Base-by-base conservation (phyloP, 805 yeast species). In the Candida dajiaensis region DNA sequence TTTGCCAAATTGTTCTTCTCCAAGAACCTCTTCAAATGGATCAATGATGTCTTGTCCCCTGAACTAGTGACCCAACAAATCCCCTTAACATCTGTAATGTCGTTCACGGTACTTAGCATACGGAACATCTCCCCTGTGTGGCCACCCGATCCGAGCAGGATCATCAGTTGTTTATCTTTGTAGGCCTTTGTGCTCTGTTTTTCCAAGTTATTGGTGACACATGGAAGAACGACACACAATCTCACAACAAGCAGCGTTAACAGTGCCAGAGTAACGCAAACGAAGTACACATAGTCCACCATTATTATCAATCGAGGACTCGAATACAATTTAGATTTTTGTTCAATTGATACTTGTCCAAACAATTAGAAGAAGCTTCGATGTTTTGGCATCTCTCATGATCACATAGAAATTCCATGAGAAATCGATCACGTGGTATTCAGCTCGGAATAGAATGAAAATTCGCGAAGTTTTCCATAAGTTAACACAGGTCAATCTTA, bases 41-140 rank as follows among this genome's bases (percentile, higher is more conserved):
- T 40, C 5, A 72, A 57, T 1, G 85, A 79, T 1, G 81, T 59
- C 9, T 66, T 49, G 54, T 82, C 88, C 11, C 75, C 81, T 0
- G 77, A 67, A 1, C 81, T 72, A 5, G 69, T 63, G 15, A 71
- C 66, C 62, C 70, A 71, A 2, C 60, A 43, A 22, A 58, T 36
- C n/a, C 50, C 51, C n/a, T 48, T 36, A 6, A 49, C 23, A 0
- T 42, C 26, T 2, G 23, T 15, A 4, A 53, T 26, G 3, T 38
- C 35, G 11, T 65, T 55, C 35, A 76, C 67, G 7, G 63, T 61
- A 5, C 61, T 50, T 10, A 88, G 61, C 16, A 92, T 69, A 22
- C 90, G 69, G n/a, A 90, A 63, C 95, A 92, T 88, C 63, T 92
- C 97, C 1, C 97, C 97, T 0, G 97, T 89, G 58, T 89, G 98